Conservation (phyloP, 164 flowering plant species). For the Nelumbo lutea region DNA sequence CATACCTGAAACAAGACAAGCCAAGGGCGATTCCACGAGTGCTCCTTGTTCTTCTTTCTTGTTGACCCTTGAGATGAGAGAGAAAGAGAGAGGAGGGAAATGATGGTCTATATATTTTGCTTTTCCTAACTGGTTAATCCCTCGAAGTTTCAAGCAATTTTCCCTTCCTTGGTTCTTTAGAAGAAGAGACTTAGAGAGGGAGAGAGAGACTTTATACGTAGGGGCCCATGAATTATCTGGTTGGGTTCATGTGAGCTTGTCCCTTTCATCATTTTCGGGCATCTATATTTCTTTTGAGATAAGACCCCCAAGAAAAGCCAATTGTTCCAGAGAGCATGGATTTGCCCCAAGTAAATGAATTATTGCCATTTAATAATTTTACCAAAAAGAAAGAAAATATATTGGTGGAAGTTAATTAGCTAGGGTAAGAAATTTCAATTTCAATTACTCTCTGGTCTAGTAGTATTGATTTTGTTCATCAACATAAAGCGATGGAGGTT, state of each 20-base stretch:
- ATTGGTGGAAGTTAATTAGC: too few species aligned
- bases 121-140: conserved; percentile 14
- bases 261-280: conserved; percentile 46
- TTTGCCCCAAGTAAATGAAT: too few species aligned
- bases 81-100: conserved; percentile 14
- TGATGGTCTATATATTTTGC: background rate
- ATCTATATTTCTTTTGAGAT: conserved; percentile 11
- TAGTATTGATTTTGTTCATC: too few species aligned
- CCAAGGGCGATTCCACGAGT: conserved; percentile 15
- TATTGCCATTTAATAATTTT: too few species aligned
- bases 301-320: conserved; percentile 27
- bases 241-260: conserved; percentile 77
- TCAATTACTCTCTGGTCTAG: too few species aligned
- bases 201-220: conserved; percentile 19
- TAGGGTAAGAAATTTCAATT: too few species aligned
- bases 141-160: conserved; percentile 37
- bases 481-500: too few species aligned
- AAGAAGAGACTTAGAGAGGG: conserved; percentile 3
- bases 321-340: conserved; percentile 36
- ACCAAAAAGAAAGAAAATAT: too few species aligned
- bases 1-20: conserved; percentile 8
- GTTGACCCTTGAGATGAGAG: conserved; percentile 20
- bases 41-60: conserved; percentile 10
- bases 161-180: background rate
- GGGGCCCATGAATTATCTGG: conserved; percentile 60